Percentiles rank a stretch among this genome's conserved stretches.
These are phyloP conservation scores for Steccherinum ochraceum DNA, from an alignment of 768 basidiomycete genomes.

Conservation along the genomic window DNA sequence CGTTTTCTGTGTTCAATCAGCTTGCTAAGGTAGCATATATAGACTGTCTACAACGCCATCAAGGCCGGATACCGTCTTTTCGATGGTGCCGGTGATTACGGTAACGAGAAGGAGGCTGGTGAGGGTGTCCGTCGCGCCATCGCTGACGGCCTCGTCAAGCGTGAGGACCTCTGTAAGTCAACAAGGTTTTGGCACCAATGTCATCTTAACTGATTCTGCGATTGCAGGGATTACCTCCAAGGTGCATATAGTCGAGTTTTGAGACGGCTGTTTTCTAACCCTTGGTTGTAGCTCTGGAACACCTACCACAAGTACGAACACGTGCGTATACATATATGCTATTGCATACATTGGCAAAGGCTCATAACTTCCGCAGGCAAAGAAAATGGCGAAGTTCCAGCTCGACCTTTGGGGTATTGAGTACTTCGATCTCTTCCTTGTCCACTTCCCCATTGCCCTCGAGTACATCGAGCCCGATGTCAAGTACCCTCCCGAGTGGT, in stretches of 20 bases:
- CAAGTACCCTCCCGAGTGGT: constrained; percentile 84
- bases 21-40: background rate
- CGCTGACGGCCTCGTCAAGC: constrained; percentile 73
- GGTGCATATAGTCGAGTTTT: no score
- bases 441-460: constrained; percentile 85
- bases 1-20: background rate
- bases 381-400: constrained; percentile 51
- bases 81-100: constrained; percentile 83
- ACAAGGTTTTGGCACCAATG: background rate
- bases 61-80: constrained; percentile 83
- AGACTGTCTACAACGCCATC: constrained; percentile 83
- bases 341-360: constrained; percentile 1
- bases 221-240: constrained; percentile 87
- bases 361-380: constrained; percentile 34
- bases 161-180: constrained; percentile 77
- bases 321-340: constrained; percentile 31
- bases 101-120: constrained; percentile 84
- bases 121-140: constrained; percentile 76
- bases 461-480: constrained; percentile 71
- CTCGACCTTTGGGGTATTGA: constrained; percentile 79
- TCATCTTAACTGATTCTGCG: no score
- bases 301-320: constrained; percentile 79
- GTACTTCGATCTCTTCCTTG: constrained; percentile 74
- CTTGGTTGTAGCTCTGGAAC: constrained; percentile 86
- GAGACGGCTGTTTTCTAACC: no score